These are phyloP conservation scores for Sonneratia caseolaris DNA, from an alignment of 345 rosid genomes.

Conservation along the genomic window DNA sequence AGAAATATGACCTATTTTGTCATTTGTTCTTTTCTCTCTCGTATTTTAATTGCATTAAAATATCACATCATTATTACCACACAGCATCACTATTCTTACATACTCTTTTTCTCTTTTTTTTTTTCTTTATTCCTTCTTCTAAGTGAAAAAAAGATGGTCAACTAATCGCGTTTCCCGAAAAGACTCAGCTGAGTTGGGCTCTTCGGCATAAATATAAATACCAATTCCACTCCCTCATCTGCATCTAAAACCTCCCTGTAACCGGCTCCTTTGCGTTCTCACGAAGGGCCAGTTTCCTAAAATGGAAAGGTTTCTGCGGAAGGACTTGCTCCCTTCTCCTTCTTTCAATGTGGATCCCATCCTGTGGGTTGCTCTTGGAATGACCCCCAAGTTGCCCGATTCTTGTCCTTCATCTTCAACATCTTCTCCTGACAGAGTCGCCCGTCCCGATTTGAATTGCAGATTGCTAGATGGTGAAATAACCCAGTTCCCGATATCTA, in stretches of 20 bases:
- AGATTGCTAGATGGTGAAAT: neutral
- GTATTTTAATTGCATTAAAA: no score
- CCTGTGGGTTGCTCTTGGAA: slow-evolving; percentile 18
- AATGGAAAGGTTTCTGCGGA: slow-evolving; percentile 34
- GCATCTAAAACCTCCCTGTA: neutral
- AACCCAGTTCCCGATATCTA: neutral
- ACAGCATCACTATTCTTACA: no score
- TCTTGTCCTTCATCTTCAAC: neutral
- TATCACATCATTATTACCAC: no score
- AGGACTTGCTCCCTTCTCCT: slow-evolving; percentile 1
- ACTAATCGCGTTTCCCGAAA: no score
- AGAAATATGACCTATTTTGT: no score
- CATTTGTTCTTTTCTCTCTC: no score
- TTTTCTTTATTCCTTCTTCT: no score
- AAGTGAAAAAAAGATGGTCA: no score
- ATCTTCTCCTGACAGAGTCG: neutral
- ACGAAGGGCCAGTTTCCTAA: slow-evolving; percentile 38
- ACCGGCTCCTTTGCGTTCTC: slow-evolving; percentile 10
- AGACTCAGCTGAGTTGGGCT: no score
- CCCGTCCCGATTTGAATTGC: neutral
- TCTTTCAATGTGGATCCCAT: slow-evolving; percentile 2
- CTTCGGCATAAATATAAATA: neutral
- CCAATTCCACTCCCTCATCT: slow-evolving; percentile 22
- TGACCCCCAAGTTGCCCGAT: slow-evolving; percentile 10
- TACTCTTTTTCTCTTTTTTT: no score